Percentiles rank a stretch among this genome's conserved stretches.
phyloP scores from a whole-genome alignment of 805 yeast genomes.

The Candida lessepsii region DNA sequence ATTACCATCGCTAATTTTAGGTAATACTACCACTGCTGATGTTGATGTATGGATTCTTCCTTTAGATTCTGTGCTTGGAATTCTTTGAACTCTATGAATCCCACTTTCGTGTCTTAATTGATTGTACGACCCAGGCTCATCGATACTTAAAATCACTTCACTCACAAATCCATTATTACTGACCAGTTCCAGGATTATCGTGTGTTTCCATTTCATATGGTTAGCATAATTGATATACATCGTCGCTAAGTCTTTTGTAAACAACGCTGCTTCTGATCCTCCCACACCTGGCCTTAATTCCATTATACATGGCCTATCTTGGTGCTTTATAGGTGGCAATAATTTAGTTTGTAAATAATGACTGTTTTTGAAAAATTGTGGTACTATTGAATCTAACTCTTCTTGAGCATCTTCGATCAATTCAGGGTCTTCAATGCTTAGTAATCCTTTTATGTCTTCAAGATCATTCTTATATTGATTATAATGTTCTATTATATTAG shows the following conservation, averaged over 20 bases:
- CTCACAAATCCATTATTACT: slow-evolving; percentile 68
- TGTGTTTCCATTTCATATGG: slow-evolving; percentile 62
- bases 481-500: slow-evolving; percentile 32
- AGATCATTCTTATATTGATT: slow-evolving; percentile 25
- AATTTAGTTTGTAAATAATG: slow-evolving; percentile 53
- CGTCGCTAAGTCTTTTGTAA: slow-evolving; percentile 71
- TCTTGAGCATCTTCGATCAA: slow-evolving; percentile 54
- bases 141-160: slow-evolving; percentile 68
- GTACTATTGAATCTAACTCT: slow-evolving; percentile 53
- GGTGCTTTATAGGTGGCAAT: slow-evolving; percentile 74
- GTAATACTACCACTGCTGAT: slow-evolving; percentile 91
- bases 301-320: slow-evolving; percentile 72
- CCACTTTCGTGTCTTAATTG: slow-evolving; percentile 83
- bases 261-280: slow-evolving; percentile 88
- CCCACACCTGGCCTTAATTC: slow-evolving; percentile 96
- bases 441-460: slow-evolving; percentile 24
- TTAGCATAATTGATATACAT: slow-evolving; percentile 81
- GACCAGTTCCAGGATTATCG: slow-evolving; percentile 54
- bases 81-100: slow-evolving; percentile 92
- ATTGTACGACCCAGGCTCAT: slow-evolving; percentile 75
- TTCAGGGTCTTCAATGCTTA: slow-evolving; percentile 38
- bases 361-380: slow-evolving; percentile 43
- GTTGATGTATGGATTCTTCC: slow-evolving; percentile 96
- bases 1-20: slow-evolving; percentile 65
- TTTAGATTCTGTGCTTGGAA: slow-evolving; percentile 90